These are phyloP conservation scores for Ascochyta lentis DNA, from an alignment of 2,329 filamentous ascomycete genomes.

Conservation along the genomic window DNA sequence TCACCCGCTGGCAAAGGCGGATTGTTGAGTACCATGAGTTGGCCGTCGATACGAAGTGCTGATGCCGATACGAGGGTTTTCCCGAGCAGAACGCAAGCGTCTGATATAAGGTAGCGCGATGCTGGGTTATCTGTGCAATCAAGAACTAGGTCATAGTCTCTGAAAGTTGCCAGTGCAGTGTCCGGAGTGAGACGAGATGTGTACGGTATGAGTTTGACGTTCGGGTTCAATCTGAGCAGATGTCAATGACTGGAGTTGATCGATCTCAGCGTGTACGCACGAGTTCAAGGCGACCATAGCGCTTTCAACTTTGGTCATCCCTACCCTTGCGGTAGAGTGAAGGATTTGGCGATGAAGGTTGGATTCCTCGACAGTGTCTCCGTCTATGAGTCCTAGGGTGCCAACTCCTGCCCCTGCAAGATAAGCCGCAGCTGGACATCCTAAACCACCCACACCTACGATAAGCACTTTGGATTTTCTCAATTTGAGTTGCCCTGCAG, in stretches of 20 bases:
- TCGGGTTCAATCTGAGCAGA: constrained; percentile 71
- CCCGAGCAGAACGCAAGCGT: constrained; percentile 79
- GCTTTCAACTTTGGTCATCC: constrained; percentile 81
- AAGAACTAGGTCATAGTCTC: constrained; percentile 79
- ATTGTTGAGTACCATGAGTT: constrained; percentile 86
- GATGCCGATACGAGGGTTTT: constrained; percentile 89
- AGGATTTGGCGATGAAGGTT: constrained; percentile 93
- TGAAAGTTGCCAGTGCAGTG: constrained; percentile 71
- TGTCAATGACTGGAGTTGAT: constrained; percentile 13
- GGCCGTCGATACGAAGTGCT: constrained; percentile 85
- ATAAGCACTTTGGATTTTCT: constrained; percentile 75
- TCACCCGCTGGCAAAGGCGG: constrained; percentile 70
- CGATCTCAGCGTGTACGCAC: constrained; percentile 44
- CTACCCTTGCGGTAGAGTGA: constrained; percentile 74
- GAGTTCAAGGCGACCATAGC: constrained; percentile 54
- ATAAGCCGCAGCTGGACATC: constrained; percentile 92
- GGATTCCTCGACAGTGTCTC: constrained; percentile 84
- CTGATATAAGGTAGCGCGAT: constrained; percentile 90
- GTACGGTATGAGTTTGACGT: constrained; percentile 69
- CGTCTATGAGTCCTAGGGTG: constrained; percentile 82
- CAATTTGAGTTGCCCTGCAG: constrained; percentile 75
- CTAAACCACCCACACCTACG: constrained; percentile 86
- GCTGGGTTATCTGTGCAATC: constrained; percentile 96
- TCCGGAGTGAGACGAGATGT: constrained; percentile 69
- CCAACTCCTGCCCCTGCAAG: constrained; percentile 89